Evolutionary conservation across 179 eudicot genomes (phyloP), one percentile per base, ranked within the genome.

Genomic region (Beta lomatogona): DNA sequence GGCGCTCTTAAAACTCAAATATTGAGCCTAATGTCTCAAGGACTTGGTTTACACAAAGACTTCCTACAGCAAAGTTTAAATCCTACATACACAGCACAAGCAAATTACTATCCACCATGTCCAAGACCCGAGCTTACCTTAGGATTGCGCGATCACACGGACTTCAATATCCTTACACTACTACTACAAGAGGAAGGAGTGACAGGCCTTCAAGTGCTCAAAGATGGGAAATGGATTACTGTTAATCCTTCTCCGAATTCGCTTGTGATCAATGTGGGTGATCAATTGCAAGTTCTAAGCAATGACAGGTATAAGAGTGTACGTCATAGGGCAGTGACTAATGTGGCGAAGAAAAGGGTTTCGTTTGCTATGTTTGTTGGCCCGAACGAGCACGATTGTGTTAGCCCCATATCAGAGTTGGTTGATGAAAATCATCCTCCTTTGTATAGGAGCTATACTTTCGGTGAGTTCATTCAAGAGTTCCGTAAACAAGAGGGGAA

Each of bases 41-140:
- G 88, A 54, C 86, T 86, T 22, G 90, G 88, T 9, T 80, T 88
- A 22, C 75, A 86, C 14, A 71, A 83, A 54, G 87, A 84, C 63
- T 80, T 75, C 48, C 41, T 83, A 45, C 46, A 81, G 70, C 65
- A 19, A 41, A 76, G 46, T 15, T 41, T 81, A 15, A 79, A 52
- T 1, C 84, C 83, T 8, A 16, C 46, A 25, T 36, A 78, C 2
- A 77, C 79, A 9, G 80, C 83, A 46, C 90, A 87, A 77, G 86
- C 86, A 44, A 87, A 87, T 81, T 87, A 87, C 71, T 88, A 83
- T 69, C 90, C 88, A 0, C 88, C 90, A 79, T 83, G 90, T 59
- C 90, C 86, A 1, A 50, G 83, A 53, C 90, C 88, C 0, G 84
- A 85, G 48, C 82, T 83, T 16, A 79, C 85, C 72, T 55, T 85